phyloP scores from a whole-genome alignment of 495 filamentous ascomycete species.

The Wilcoxina mikolae region DNA sequence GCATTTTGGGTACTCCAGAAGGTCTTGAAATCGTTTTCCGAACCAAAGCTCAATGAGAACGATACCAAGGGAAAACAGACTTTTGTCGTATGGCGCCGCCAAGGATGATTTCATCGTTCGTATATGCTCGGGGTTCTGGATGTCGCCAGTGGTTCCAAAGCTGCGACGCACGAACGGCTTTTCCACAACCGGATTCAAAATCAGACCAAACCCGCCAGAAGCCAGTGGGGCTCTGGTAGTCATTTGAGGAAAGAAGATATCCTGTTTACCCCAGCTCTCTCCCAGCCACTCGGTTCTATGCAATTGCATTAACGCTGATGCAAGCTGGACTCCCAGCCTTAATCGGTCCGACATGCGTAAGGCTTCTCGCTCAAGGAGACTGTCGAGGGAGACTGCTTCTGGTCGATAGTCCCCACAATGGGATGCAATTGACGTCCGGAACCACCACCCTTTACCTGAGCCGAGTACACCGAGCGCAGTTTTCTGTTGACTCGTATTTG shows the following conservation, averaged over 20 bases:
- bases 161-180: constrained; percentile 20
- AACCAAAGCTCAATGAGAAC: constrained; percentile 30
- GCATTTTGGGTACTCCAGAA: background rate
- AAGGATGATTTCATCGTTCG: constrained; percentile 5
- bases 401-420: background rate
- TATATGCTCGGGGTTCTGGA: background rate
- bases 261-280: constrained; percentile 8
- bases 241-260: constrained; percentile 15
- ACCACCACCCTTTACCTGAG: constrained; percentile 7
- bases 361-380: background rate
- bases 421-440: background rate
- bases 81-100: constrained; percentile 17
- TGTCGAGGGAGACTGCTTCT: constrained; percentile 8
- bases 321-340: constrained; percentile 13
- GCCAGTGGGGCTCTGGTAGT: background rate
- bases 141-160: constrained; percentile 10
- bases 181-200: constrained; percentile 6
- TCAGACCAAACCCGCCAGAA: background rate
- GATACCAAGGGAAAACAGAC: constrained; percentile 27
- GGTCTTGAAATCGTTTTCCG: constrained; percentile 15
- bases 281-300: constrained; percentile 17
- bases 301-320: constrained; percentile 17
- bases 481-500: background rate
- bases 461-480: constrained; percentile 13
- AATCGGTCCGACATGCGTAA: background rate